Percentiles rank a stretch among this genome's conserved stretches.
Evolutionary conservation across 345 rosid genomes (phyloP).

Genomic region (Eucalyptus pumila): DNA sequence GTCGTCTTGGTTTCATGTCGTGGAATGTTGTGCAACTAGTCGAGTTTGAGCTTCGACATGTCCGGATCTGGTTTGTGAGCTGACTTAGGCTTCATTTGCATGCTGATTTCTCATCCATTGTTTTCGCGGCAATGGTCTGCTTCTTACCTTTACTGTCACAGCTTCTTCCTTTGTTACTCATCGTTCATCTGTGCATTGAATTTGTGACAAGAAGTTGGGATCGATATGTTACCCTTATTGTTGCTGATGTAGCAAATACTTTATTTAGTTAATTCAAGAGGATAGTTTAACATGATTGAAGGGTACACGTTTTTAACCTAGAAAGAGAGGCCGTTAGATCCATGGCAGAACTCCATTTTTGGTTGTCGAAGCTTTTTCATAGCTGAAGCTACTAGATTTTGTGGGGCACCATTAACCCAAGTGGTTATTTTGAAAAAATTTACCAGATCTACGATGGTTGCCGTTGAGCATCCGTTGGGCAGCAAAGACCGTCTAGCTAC

Average conservation of each 20-base stretch:
- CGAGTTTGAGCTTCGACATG: background rate
- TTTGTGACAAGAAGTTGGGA: background rate
- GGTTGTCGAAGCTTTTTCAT: background rate
- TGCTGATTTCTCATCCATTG: background rate
- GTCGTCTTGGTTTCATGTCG: background rate
- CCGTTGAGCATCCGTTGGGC: background rate
- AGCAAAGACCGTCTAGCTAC: conserved; percentile 20
- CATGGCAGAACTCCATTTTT: background rate
- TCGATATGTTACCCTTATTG: background rate
- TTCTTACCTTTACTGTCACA: background rate
- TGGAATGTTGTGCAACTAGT: background rate
- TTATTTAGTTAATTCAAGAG: background rate
- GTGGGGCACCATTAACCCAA: background rate
- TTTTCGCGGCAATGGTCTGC: background rate
- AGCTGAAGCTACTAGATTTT: background rate
- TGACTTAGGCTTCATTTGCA: background rate
- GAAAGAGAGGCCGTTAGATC: background rate
- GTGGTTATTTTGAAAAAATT: background rate
- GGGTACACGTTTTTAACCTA: background rate
- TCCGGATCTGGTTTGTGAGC: background rate
- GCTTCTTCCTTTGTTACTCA: background rate
- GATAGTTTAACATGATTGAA: background rate
- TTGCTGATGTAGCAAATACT: background rate
- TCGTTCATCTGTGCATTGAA: background rate
- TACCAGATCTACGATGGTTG: conserved; percentile 8